Evolutionary conservation across 2,329 filamentous ascomycete species (phyloP), one percentile per base, ranked within the genome.

Genomic region (Hirsutella thompsonii): DNA sequence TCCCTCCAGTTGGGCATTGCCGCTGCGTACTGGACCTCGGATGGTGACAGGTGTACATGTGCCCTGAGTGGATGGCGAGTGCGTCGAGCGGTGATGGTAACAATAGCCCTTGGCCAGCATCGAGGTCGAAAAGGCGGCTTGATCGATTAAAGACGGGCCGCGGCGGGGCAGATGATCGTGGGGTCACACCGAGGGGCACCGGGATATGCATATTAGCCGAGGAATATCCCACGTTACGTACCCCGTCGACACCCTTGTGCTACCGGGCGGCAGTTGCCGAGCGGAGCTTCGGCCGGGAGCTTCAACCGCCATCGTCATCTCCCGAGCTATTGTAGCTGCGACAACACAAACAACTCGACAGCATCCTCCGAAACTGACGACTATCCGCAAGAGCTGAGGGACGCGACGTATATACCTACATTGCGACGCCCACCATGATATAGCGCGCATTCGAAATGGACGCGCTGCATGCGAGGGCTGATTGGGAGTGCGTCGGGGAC

Each of bases 401-500:
- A 10, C 18, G 11, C 18, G 34, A 16, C 19, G 20, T 14, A 9
- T 14, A 13, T 8, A 6, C 16, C n/a, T 14, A 18, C 6, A 14
- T 2, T 20, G 8, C 5, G 20, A 28, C 36, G 20, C 23, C 18
- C 52, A 57, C 42, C 36, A 60, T 60, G 57, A 55, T 44, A 56
- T 58, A 55, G 47, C 47, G 42, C 47, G 41, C 42, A 46, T 39
- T 40, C 42, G 46, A 47, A 38, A 78, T 79, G 74, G 74, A 77
- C 53, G 62, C 66, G 48, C 64, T 71, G 55, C 71, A 75, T 62
- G 72, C 89, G 55, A 86, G 86, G 53, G 83, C 86, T 54, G 86
- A 90, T 62, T 98, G 92, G 92, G 88, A 94, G 69, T 83, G 78
- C 62, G 79, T 96, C 50, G 92, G 87, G 57, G 84, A 93, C 63